A percentile compares a stretch with the other conserved stretches of the same genome.
Evolutionary conservation across 2,329 filamentous ascomycete genomes (phyloP).

Genomic region (Helminthosporium solani): DNA sequence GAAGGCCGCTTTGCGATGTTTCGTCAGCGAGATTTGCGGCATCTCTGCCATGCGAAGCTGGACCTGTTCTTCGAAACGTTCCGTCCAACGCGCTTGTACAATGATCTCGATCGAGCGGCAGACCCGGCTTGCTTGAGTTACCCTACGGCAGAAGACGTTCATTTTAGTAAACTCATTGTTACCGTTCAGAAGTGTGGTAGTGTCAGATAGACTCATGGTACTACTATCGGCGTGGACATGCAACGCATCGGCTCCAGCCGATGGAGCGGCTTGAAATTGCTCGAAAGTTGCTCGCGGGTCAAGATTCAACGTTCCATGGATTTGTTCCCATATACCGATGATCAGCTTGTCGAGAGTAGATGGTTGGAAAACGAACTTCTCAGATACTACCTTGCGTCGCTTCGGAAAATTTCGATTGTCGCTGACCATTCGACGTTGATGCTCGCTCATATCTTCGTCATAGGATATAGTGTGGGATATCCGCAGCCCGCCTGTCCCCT

Average conservation of each 20-base stretch:
- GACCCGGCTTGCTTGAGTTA: constrained; percentile 54
- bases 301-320: constrained; percentile 47
- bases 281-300: constrained; percentile 43
- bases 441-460: constrained; percentile 32
- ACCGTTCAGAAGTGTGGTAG: constrained; percentile 5
- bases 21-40: constrained; percentile 47
- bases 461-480: constrained; percentile 28
- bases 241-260: constrained; percentile 13
- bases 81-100: constrained; percentile 59
- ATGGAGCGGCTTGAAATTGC: constrained; percentile 30
- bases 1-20: constrained; percentile 54
- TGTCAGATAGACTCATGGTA: constrained; percentile 16
- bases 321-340: constrained; percentile 52
- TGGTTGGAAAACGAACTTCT: constrained; percentile 48
- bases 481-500: constrained; percentile 30
- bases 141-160: constrained; percentile 47
- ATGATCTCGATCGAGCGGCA: constrained; percentile 61
- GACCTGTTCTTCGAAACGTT: constrained; percentile 56
- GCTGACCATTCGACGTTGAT: constrained; percentile 36
- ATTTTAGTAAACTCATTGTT: constrained; percentile 42
- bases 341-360: constrained; percentile 53
- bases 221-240: constrained; percentile 11
- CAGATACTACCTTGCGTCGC: constrained; percentile 32
- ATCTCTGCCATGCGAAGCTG: constrained; percentile 44
- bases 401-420: constrained; percentile 36